Conservation (phyloP, 257 asterid species). For the Solanum chmielewskii region DNA sequence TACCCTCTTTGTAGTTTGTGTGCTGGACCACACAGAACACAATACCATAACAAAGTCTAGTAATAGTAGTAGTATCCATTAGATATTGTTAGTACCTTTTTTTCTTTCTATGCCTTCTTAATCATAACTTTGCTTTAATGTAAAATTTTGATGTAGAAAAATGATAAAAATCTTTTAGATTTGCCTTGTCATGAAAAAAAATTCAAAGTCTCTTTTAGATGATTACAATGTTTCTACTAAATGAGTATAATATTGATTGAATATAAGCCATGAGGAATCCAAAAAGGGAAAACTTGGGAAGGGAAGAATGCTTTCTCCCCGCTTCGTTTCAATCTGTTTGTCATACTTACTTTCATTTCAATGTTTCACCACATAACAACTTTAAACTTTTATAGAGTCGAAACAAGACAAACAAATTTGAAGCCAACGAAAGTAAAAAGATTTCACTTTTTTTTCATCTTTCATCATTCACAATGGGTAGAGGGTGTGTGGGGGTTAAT, state of each 20-base stretch:
- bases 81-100: background rate
- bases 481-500: background rate
- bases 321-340: background rate
- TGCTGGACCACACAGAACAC: constrained; percentile 43
- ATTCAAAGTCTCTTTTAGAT: background rate
- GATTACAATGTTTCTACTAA: background rate
- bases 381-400: too few relatives aligned
- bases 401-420: too few relatives aligned
- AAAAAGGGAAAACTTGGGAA: background rate
- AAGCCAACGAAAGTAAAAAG: background rate
- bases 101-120: background rate
- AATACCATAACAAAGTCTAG: background rate
- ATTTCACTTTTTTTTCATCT: background rate
- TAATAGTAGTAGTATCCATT: background rate
- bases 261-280: background rate
- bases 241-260: background rate
- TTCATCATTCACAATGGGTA: background rate
- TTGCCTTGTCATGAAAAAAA: background rate
- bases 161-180: background rate
- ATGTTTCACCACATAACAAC: too few relatives aligned
- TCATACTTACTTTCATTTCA: too few relatives aligned
- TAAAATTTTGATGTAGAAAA: background rate
- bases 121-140: background rate
- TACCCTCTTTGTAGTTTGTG: constrained; percentile 36
- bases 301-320: background rate